A percentile compares a stretch with the other conserved stretches of the same genome.
Conservation (phyloP, 1,284 basidiomycete species). For the Amylostereum areolatum region DNA sequence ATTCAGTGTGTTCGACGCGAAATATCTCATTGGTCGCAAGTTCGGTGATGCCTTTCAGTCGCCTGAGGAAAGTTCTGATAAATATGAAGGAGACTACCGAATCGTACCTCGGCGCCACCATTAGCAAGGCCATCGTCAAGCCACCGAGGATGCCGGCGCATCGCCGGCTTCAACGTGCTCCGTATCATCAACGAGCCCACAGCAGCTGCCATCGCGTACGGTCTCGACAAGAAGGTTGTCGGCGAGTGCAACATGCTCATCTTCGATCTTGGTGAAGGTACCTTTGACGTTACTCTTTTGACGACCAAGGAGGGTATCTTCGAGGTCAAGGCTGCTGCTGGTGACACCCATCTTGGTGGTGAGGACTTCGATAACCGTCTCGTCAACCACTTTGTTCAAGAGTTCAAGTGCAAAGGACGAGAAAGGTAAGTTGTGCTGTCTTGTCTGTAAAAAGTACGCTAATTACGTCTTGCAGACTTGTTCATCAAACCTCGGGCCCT, state of each 20-base stretch:
- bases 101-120: constrained; percentile 84
- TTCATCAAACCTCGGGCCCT: constrained; percentile 92
- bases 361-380: constrained; percentile 56
- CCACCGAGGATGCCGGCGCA: constrained; percentile 93
- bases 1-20: constrained; percentile 79
- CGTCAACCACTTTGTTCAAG: constrained; percentile 49
- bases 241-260: constrained; percentile 67
- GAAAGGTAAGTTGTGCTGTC: constrained; percentile 60
- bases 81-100: constrained; percentile 99
- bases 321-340: constrained; percentile 75
- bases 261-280: constrained; percentile 72
- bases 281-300: constrained; percentile 75
- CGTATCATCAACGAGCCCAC: constrained; percentile 98
- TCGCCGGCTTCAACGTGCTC: constrained; percentile 87
- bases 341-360: constrained; percentile 75
- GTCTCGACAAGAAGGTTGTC: constrained; percentile 42
- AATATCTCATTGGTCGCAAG: constrained; percentile 90
- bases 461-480: constrained; percentile 52
- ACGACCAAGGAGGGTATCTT: constrained; percentile 76
- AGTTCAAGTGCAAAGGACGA: constrained; percentile 86
- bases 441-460: neutral
- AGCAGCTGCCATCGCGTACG: constrained; percentile 52
- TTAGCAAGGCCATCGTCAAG: constrained; percentile 86
- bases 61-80: constrained; percentile 93
- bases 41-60: constrained; percentile 63